Evolutionary conservation across 202 grass and related monocot genomes (phyloP), one percentile per base, ranked within the genome.

Genomic region (Saccharum hybrid): DNA sequence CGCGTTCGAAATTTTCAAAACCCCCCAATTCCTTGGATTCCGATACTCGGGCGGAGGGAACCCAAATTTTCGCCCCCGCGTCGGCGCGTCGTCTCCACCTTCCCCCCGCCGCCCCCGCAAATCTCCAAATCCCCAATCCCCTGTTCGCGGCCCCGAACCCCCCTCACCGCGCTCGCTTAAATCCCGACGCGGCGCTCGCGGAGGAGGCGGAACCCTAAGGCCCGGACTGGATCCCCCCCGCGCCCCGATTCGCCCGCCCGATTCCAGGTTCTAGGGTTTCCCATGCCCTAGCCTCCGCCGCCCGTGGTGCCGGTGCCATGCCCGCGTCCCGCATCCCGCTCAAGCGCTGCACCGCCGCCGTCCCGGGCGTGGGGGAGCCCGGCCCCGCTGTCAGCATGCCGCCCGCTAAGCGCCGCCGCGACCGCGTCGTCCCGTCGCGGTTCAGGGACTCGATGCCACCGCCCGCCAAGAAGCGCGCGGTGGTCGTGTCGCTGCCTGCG

Each of bases 341-440:
- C 84, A 90, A 90, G 88, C 88, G 85, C 85, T 91, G 86, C 86
- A 85, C 64, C 38, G 74, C 93, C 54, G 82, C 76, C 36, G 81
- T 76, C 65, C 79, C 87, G 39, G 63, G 48, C 68, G 88, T 76
- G 62, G 34, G 39, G 57, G 83, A 85, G 59, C 64, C 13, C 23
- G 21, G 83, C 16, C 56, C 42, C 28, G 16, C 63, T 28, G 63
- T 15, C 57, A 9, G 11, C 82, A 69, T 88, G 85, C 39, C 82
- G 77, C 81, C 85, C 21, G 45, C 71, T 59, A 85, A 88, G 56
- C 85, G 77, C 75, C 82, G 52, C 74, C 90, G 94, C 51, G 82
- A 88, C 39, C 88, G 75, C 81, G 81, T 69, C 11, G 36, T 68
- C 64, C 91, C 96, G 72, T 90, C 93, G 48, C 83, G 89, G 42